These are phyloP conservation scores for Solanum peruvianum DNA, from an alignment of 257 asterid species.

Conservation along the genomic window DNA sequence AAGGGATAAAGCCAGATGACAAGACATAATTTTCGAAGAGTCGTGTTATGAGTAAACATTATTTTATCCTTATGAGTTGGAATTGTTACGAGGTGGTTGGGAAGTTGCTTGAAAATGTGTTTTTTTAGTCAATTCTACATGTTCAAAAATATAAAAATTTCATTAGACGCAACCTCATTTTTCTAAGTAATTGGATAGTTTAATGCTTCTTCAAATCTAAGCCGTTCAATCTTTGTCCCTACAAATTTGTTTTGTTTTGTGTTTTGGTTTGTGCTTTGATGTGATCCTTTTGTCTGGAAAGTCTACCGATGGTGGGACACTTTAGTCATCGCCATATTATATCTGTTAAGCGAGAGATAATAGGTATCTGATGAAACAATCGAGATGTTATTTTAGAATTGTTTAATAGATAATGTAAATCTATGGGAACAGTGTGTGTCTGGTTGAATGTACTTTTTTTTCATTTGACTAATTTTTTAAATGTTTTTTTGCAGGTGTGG, in stretches of 20 bases:
- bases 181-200: neutral
- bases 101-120: neutral
- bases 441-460: no score
- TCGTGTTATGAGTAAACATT: neutral
- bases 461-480: neutral
- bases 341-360: neutral
- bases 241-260: neutral
- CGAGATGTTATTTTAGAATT: neutral
- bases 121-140: neutral
- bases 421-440: no score
- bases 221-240: neutral
- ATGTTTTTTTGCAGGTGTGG: neutral
- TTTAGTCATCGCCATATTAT: neutral
- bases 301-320: neutral
- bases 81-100: neutral
- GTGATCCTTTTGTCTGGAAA: no score
- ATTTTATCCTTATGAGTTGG: neutral
- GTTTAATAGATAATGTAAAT: neutral
- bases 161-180: neutral
- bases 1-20: neutral
- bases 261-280: neutral
- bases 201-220: neutral
- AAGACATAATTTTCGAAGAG: neutral
- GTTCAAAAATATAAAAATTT: neutral
- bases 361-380: neutral